phyloP scores from a whole-genome alignment of 345 rosid species.

The Camelina laxa region DNA sequence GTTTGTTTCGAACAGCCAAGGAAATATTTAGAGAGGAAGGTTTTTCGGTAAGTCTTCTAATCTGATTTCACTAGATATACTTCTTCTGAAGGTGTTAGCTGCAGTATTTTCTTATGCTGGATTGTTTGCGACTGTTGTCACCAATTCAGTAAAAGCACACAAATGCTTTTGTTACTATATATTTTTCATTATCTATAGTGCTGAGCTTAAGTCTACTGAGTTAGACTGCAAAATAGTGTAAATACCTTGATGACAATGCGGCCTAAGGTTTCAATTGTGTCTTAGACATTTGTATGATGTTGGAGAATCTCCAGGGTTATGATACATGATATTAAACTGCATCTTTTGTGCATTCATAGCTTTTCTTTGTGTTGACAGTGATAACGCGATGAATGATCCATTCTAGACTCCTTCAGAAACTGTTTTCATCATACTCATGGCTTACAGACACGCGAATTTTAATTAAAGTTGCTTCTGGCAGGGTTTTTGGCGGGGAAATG shows the following conservation, averaged over 20 bases:
- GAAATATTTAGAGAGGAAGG: slow-evolving; percentile 23
- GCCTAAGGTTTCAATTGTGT: neutral
- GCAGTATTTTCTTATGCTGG: neutral
- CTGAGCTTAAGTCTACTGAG: neutral
- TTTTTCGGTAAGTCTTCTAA: neutral
- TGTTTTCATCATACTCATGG: neutral
- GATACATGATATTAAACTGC: neutral
- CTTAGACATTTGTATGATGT: neutral
- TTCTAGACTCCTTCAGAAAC: neutral
- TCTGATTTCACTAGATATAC: neutral
- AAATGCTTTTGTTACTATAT: neutral
- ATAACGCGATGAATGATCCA: neutral
- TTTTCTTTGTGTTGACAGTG: neutral
- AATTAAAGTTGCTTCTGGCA: neutral
- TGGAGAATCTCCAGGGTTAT: neutral
- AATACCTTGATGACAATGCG: neutral
- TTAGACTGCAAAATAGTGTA: neutral
- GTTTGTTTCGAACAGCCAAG: slow-evolving; percentile 15
- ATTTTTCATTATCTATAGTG: neutral
- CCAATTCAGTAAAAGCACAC: neutral
- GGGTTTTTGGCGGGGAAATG: slow-evolving; percentile 29
- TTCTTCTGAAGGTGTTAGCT: neutral
- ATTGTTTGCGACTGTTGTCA: neutral
- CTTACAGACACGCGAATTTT: neutral
- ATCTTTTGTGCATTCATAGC: neutral